Evolutionary conservation across 495 filamentous ascomycete genomes (phyloP).

Genomic region (Penicillium pulvis): DNA sequence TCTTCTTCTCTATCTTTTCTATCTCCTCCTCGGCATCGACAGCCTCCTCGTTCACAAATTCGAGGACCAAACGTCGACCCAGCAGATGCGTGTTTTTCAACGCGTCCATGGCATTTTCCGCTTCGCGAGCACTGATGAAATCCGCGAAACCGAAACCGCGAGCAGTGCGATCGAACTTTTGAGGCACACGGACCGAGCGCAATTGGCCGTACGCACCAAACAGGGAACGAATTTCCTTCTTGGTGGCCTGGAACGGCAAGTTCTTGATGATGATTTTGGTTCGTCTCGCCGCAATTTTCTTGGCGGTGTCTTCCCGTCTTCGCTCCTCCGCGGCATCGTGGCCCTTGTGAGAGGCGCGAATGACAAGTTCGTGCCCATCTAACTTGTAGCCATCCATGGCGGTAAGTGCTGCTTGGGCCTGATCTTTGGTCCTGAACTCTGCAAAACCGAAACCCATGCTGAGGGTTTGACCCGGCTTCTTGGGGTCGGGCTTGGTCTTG

Average conservation of each 20-base stretch:
- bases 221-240: constrained; percentile 84
- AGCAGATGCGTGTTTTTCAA: constrained; percentile 92
- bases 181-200: constrained; percentile 86
- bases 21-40: constrained; percentile 95
- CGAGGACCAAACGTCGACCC: constrained; percentile 82
- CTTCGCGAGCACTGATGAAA: constrained; percentile 89
- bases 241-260: constrained; percentile 90
- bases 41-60: constrained; percentile 83
- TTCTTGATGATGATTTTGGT: constrained; percentile 99
- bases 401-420: constrained; percentile 75
- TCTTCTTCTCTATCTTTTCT: constrained; percentile 92
- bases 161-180: constrained; percentile 85
- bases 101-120: constrained; percentile 88
- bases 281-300: constrained; percentile 67
- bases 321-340: constrained; percentile 84
- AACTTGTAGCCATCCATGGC: constrained; percentile 87
- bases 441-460: constrained; percentile 98
- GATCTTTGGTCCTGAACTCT: constrained; percentile 76
- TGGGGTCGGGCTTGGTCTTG: constrained; percentile 85
- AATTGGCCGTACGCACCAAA: constrained; percentile 90
- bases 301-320: constrained; percentile 75
- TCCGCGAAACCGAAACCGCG: constrained; percentile 98
- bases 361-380: constrained; percentile 79
- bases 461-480: constrained; percentile 76
- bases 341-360: constrained; percentile 83